Conservation (phyloP, 2,329 filamentous ascomycete species). For the Penicillium italicum region DNA sequence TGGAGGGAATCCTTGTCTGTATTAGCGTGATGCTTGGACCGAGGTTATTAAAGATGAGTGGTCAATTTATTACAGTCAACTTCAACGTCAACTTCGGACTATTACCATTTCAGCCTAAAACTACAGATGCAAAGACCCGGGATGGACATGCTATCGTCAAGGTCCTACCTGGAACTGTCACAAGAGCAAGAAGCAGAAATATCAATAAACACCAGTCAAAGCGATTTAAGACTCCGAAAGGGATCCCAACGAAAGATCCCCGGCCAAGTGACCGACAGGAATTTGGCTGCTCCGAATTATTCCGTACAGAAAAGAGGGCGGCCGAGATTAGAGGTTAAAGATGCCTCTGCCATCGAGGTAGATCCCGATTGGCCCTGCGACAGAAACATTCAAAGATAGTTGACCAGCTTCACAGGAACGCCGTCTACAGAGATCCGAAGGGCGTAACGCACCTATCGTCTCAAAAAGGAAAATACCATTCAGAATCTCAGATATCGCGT, state of each 20-base stretch:
- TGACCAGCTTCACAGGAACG: constrained; percentile 43
- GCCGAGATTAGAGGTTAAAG: constrained; percentile 19
- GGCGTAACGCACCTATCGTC: constrained; percentile 79
- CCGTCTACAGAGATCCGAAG: constrained; percentile 81
- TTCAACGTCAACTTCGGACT: neutral
- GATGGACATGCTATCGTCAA: constrained; percentile 16
- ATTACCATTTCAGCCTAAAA: neutral
- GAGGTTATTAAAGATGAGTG: constrained; percentile 7
- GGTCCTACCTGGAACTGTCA: constrained; percentile 19
- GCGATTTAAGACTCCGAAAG: constrained; percentile 1
- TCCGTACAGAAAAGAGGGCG: constrained; percentile 21
- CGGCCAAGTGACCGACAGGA: neutral
- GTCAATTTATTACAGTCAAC: neutral
- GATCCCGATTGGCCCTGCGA: neutral
- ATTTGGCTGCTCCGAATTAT: constrained; percentile 8
- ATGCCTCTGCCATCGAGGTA: constrained; percentile 24
- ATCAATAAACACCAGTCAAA: neutral
- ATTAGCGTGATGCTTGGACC: constrained; percentile 3
- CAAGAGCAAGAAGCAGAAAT: neutral
- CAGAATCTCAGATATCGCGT: constrained; percentile 68
- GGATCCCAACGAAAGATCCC: constrained; percentile 9
- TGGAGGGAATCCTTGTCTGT: neutral
- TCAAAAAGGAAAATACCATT: constrained; percentile 80
- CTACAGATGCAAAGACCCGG: constrained; percentile 4
- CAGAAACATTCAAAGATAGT: neutral